Evolutionary conservation across 2,329 filamentous ascomycete genomes (phyloP).

Genomic region (Sporothrix luriei): DNA sequence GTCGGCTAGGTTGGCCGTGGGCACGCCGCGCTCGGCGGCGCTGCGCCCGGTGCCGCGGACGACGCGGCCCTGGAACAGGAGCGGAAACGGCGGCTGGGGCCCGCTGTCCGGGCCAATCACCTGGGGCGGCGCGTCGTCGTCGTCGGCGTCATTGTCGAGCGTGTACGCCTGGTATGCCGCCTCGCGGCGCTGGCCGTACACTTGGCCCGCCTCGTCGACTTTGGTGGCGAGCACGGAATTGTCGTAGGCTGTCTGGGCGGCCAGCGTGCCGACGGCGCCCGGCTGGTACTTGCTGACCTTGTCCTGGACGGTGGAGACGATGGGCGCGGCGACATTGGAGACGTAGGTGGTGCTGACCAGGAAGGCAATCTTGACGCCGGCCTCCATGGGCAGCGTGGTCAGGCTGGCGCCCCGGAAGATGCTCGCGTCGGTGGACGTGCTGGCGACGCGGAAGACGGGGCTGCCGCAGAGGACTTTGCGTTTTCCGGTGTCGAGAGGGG

Average conservation of each 20-base stretch:
- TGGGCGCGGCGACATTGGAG: conserved; percentile 14
- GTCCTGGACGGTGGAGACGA: conserved; percentile 21
- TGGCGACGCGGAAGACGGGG: conserved; percentile 69
- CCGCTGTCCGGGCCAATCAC: conserved; percentile 55
- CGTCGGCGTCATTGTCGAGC: conserved; percentile 18
- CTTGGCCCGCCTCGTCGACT: conserved; percentile 44
- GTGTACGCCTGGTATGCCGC: conserved; percentile 44
- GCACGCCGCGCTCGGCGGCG: conserved; percentile 49
- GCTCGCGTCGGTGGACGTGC: conserved; percentile 62
- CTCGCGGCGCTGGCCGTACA: conserved; percentile 44
- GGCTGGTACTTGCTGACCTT: conserved; percentile 46
- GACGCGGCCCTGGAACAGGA: conserved; percentile 55
- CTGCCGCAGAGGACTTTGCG: conserved; percentile 65
- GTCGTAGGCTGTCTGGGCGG: conserved; percentile 48
- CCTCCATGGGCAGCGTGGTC: conserved; percentile 65
- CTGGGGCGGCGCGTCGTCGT: conserved; percentile 42
- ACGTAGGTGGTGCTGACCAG: conserved; percentile 49
- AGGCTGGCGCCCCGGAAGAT: conserved; percentile 67
- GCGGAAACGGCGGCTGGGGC: conserved; percentile 56
- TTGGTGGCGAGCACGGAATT: conserved; percentile 42
- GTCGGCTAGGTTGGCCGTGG: conserved; percentile 57
- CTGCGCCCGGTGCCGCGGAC: conserved; percentile 50
- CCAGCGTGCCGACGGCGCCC: conserved; percentile 46
- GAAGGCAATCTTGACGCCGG: conserved; percentile 61
- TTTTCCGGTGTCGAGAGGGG: conserved; percentile 39